Conservation (phyloP, 495 filamentous ascomycete species). For the Filosporella fistucella region DNA sequence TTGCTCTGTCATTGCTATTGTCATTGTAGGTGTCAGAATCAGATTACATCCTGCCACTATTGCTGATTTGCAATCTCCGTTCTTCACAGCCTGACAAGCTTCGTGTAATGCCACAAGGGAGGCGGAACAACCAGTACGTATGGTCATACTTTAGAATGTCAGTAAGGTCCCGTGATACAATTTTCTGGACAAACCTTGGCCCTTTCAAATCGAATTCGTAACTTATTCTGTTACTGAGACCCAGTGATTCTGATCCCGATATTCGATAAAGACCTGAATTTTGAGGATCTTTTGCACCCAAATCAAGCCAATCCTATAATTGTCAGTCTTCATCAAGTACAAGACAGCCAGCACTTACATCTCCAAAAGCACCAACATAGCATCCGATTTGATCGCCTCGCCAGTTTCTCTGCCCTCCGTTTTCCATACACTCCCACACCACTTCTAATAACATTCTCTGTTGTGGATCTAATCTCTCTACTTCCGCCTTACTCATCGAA, state of each 20-base stretch:
- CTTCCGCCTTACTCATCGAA: slow-evolving; percentile 48
- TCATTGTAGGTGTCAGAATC: slow-evolving; percentile 28
- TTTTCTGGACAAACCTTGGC: slow-evolving; percentile 25
- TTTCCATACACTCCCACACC: slow-evolving; percentile 51
- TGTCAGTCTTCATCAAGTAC: background rate
- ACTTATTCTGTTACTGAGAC: slow-evolving; percentile 56
- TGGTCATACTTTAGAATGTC: slow-evolving; percentile 49
- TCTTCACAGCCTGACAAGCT: background rate
- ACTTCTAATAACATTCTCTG: slow-evolving; percentile 51
- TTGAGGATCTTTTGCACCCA: slow-evolving; percentile 30
- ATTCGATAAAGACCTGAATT: slow-evolving; percentile 22
- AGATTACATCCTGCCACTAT: slow-evolving; percentile 4
- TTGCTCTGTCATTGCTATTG: slow-evolving; percentile 16
- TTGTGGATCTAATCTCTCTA: slow-evolving; percentile 52
- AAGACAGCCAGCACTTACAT: background rate
- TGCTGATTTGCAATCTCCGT: background rate
- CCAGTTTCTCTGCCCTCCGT: slow-evolving; percentile 34
- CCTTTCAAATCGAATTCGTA: slow-evolving; percentile 52
- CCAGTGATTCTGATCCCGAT: slow-evolving; percentile 38
- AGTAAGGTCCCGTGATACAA: background rate
- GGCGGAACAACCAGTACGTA: slow-evolving; percentile 85
- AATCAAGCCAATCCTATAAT: slow-evolving; percentile 30
- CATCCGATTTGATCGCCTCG: slow-evolving; percentile 21
- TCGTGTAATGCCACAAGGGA: background rate
- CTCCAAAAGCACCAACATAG: slow-evolving; percentile 30